Evolutionary conservation across 1,139 yeast genomes (phyloP), one percentile per base, ranked within the genome.

Genomic region (Hansenula anomala): DNA sequence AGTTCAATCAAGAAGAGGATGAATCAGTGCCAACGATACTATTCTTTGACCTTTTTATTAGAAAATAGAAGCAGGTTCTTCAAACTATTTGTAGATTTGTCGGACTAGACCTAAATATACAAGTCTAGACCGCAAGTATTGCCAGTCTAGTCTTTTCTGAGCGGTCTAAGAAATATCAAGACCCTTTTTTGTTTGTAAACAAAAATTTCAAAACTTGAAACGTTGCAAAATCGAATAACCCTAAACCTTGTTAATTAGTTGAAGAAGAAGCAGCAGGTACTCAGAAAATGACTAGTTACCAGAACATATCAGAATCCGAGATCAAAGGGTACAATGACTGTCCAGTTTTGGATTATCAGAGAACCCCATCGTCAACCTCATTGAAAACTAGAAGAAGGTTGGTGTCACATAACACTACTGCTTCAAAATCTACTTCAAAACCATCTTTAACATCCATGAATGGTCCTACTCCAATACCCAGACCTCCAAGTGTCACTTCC

Each of bases 321-420:
- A 45, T 54, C 27, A n/a, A 35, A 10, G 58, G 58, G 1, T 54
- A 52, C 42, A 54, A 54, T 36, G 58, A 54, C 45, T 52, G 56
- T 32, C 55, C 56, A 3, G 31, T 49, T 2, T 25, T 51, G 4
- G 54, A 47, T 18, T 33, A 29, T 25, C 43, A 4, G 29, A 28
- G 17, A 33, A 28, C 40, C 9, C 29, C 34, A 34, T 16, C 27
- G 34, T 23, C 40, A 33, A 33, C 24, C 13, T 33, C 38, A 9
- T 29, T 37, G n/a, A 36, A 26, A 30, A n/a, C 34, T 4, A n/a
- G 30, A 20, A 30, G 38, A 36, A 36, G 28, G n/a, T 24, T 36
- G 23, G 38, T 36, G 24, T 30, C 33, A 19, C 38, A 36, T 13
- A 17, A 14, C 15, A 29, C 17, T n/a, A 16, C 20, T 4, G 13